Conservation (phyloP, 208 protist species). For the Trypanosoma theileri region DNA sequence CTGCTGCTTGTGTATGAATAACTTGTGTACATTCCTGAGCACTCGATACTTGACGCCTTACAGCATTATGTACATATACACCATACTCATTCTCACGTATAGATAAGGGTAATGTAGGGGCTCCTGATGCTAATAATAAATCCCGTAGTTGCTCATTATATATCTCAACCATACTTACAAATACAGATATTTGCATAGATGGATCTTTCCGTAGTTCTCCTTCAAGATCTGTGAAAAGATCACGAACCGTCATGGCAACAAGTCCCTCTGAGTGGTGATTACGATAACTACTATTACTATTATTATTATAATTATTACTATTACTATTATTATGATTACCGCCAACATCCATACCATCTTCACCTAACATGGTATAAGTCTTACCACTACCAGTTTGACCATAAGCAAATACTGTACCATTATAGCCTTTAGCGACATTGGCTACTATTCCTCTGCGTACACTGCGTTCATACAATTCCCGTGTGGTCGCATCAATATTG, state of each 20-base stretch:
- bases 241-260: slow-evolving; percentile 46
- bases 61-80: slow-evolving; percentile 82
- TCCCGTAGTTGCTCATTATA: slow-evolving; percentile 89
- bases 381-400: slow-evolving; percentile 89
- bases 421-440: slow-evolving; percentile 78
- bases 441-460: slow-evolving; percentile 50
- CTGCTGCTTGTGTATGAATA: slow-evolving; percentile 54
- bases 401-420: slow-evolving; percentile 85
- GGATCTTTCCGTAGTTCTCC: slow-evolving; percentile 39
- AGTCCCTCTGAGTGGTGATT: slow-evolving; percentile 31
- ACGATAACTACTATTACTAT: slow-evolving; percentile 1
- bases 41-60: slow-evolving; percentile 44
- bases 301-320: not conserved
- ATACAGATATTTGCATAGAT: slow-evolving; percentile 37
- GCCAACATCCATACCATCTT: slow-evolving; percentile 10
- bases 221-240: slow-evolving; percentile 59
- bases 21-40: slow-evolving; percentile 56
- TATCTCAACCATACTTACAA: slow-evolving; percentile 72
- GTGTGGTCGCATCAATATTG: slow-evolving; percentile 34
- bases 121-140: slow-evolving; percentile 38
- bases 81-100: slow-evolving; percentile 81
- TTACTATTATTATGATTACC: slow-evolving; percentile 1
- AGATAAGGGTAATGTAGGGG: slow-evolving; percentile 35
- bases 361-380: slow-evolving; percentile 81
- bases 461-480: slow-evolving; percentile 51